Percentiles rank a stretch among this genome's conserved stretches.
phyloP scores from a whole-genome alignment of 495 filamentous ascomycete species.

The Aspergillus funiculosus region DNA sequence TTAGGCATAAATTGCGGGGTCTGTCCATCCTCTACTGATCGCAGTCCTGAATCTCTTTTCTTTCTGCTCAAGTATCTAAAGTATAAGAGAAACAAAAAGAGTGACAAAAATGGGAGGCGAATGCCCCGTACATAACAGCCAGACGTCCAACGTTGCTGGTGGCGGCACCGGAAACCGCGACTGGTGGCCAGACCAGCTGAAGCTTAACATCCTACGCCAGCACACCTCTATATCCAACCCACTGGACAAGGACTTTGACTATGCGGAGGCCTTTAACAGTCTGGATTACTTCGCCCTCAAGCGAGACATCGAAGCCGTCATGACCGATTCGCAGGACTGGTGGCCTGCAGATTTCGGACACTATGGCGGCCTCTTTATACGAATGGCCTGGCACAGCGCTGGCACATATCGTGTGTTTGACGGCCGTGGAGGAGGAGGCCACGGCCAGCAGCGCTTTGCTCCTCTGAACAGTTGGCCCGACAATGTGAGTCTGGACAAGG shows the following conservation, averaged over 20 bases:
- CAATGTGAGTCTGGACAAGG: constrained; percentile 71
- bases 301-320: constrained; percentile 58
- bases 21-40: not conserved
- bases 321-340: constrained; percentile 71
- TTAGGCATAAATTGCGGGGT: constrained; percentile 4
- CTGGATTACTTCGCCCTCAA: constrained; percentile 66
- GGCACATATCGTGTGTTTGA: constrained; percentile 69
- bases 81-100: not conserved
- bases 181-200: constrained; percentile 65
- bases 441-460: constrained; percentile 68
- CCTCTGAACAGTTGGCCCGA: constrained; percentile 78
- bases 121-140: constrained; percentile 11
- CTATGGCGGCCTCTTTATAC: constrained; percentile 70
- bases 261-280: constrained; percentile 61
- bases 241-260: constrained; percentile 55
- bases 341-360: constrained; percentile 75
- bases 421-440: constrained; percentile 64
- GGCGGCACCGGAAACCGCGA: constrained; percentile 56
- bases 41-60: not conserved
- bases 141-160: constrained; percentile 49
- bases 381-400: constrained; percentile 72
- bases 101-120: not conserved
- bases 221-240: constrained; percentile 58
- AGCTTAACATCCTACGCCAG: constrained; percentile 66
- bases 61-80: not conserved